Evolutionary conservation across 2,329 filamentous ascomycete genomes (phyloP).

Genomic region (Pseudophaeomoniella oleicola): DNA sequence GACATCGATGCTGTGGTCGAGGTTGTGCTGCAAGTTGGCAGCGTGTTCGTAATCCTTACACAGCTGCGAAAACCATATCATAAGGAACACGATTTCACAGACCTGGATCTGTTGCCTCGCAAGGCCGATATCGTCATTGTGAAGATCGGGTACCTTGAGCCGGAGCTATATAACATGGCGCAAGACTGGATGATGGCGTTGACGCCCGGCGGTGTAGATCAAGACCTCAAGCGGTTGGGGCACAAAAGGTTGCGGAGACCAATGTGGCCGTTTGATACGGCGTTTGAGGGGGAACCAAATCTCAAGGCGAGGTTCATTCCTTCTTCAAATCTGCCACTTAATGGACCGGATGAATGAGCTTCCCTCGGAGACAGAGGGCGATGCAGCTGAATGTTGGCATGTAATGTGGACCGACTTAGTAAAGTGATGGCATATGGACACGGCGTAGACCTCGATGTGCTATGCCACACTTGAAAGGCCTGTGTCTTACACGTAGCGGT

Average conservation of each 20-base stretch:
- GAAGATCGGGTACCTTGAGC: constrained; percentile 43
- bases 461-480: too few species aligned
- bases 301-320: constrained; percentile 21
- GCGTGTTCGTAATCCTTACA: constrained; percentile 37
- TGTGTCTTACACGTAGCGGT: too few species aligned
- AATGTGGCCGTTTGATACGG: constrained; percentile 33
- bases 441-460: too few species aligned
- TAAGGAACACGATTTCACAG: constrained; percentile 36
- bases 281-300: constrained; percentile 19
- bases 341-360: background rate
- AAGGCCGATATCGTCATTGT: constrained; percentile 37
- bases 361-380: too few species aligned
- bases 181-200: constrained; percentile 39
- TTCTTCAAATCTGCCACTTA: constrained; percentile 15
- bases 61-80: constrained; percentile 40
- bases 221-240: constrained; percentile 33
- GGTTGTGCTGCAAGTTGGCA: constrained; percentile 35
- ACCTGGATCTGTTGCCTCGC: constrained; percentile 31
- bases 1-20: constrained; percentile 34
- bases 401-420: too few species aligned
- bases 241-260: constrained; percentile 34
- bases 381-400: too few species aligned
- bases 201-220: constrained; percentile 40
- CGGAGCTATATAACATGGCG: constrained; percentile 39
- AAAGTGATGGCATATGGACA: too few species aligned